Conservation (phyloP, 176 grass and related monocot genomes). For the bread wheat (Triticum aestivum) region IWGSC_CS_RefSeq_v2.1 NC_057796.1:484268333-484268832, state of each 20-base stretch:
- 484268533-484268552: no score
- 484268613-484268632: not conserved
- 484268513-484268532: no score
- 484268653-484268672: conserved; percentile 31
- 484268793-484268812: not conserved
- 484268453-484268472: no score
- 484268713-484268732: conserved; percentile 23
- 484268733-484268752: conserved; percentile 10
- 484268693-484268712: conserved; percentile 20
- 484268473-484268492: no score
- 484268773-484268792: conserved; percentile 29
- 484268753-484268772: conserved; percentile 2
- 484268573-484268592: not conserved
- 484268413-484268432: no score
- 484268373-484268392: no score
- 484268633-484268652: not conserved
- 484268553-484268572: no score
- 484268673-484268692: conserved; percentile 27
- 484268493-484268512: no score
- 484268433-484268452: no score
- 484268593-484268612: not conserved
- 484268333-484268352: no score
- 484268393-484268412: no score
- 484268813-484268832: conserved; percentile 28
- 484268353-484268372: no score